Evolutionary conservation across 495 filamentous ascomycete species (phyloP).

Genomic region (Hyaloscypha bicolor): DNA sequence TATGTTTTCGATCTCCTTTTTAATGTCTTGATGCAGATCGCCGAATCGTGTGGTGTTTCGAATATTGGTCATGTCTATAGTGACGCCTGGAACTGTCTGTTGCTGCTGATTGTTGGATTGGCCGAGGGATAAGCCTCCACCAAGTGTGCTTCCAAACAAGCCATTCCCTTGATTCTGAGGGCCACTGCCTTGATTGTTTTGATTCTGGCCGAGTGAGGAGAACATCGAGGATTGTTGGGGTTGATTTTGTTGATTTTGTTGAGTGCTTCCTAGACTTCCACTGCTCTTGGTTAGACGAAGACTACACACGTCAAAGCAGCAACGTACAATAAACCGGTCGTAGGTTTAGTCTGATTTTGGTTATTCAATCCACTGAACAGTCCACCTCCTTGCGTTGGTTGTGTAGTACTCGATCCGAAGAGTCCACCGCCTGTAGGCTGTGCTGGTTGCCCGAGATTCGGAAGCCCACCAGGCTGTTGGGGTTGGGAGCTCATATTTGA

Average conservation of each 20-base stretch:
- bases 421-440: constrained; percentile 44
- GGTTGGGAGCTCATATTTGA: constrained; percentile 32
- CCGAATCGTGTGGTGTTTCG: constrained; percentile 86
- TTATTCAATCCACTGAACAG: constrained; percentile 39
- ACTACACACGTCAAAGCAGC: not conserved
- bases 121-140: constrained; percentile 46
- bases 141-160: constrained; percentile 32
- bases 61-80: constrained; percentile 74
- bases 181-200: constrained; percentile 11
- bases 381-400: constrained; percentile 37
- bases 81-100: constrained; percentile 67
- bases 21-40: constrained; percentile 83
- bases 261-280: constrained; percentile 32
- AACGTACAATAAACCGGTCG: constrained; percentile 33
- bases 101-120: constrained; percentile 40
- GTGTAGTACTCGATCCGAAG: constrained; percentile 46
- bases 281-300: constrained; percentile 21
- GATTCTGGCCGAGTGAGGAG: constrained; percentile 19
- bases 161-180: not conserved
- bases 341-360: constrained; percentile 36
- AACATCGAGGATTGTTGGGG: constrained; percentile 45
- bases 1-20: constrained; percentile 70
- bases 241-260: constrained; percentile 42
- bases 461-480: constrained; percentile 35
- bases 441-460: constrained; percentile 21